Conservation (phyloP, 225 moss, liverwort and hornwort genomes). For the Polytrichum formosum region DNA sequence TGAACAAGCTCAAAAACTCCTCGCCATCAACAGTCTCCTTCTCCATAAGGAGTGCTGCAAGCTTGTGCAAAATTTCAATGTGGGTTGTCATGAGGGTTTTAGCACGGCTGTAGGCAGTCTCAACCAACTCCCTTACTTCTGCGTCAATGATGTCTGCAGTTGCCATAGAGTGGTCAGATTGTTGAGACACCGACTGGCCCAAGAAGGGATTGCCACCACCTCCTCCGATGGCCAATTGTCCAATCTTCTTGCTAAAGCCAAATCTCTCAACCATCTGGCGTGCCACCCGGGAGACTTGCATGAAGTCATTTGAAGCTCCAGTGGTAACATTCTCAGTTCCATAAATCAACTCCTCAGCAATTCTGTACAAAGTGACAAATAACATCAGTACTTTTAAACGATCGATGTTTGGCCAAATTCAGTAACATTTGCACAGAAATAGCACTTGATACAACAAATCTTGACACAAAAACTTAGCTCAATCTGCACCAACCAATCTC, state of each 20-base stretch:
- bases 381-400: neutral
- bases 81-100: conserved; percentile 67
- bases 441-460: neutral
- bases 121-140: conserved; percentile 68
- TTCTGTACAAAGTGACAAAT: conserved; percentile 20
- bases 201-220: conserved; percentile 76
- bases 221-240: conserved; percentile 65
- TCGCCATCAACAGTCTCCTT: conserved; percentile 78
- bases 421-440: too few species aligned
- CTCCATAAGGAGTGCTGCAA: conserved; percentile 61
- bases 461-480: neutral
- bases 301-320: conserved; percentile 77
- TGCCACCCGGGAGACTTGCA: conserved; percentile 80
- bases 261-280: conserved; percentile 87
- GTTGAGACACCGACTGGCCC: conserved; percentile 68
- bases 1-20: conserved; percentile 72
- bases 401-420: neutral
- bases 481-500: too few species aligned
- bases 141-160: conserved; percentile 70
- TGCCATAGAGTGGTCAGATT: conserved; percentile 75
- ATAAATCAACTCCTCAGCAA: conserved; percentile 79
- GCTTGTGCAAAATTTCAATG: conserved; percentile 72
- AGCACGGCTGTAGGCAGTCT: conserved; percentile 58
- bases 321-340: conserved; percentile 75
- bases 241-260: conserved; percentile 80